Conservation (phyloP, 306 rosid genomes). For the Sicyos baderoa region DNA sequence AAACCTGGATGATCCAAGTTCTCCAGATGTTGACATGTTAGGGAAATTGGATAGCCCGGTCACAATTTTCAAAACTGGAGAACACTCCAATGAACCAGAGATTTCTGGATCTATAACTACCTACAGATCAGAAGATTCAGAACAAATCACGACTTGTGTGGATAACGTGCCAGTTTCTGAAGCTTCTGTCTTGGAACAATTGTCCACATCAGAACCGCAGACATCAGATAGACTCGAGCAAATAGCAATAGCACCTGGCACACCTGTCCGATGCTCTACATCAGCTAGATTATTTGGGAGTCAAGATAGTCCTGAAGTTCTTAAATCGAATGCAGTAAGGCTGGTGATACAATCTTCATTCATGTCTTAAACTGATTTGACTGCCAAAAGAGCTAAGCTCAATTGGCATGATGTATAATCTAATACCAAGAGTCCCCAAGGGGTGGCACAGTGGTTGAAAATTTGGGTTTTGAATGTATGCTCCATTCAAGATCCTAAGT, state of each 20-base stretch:
- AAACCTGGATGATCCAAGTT: constrained; percentile 3
- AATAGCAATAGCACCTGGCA: constrained; percentile 44
- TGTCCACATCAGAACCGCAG: constrained; percentile 24
- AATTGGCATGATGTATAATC: too few relatives aligned
- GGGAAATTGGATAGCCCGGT: background rate
- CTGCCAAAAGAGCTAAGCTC: too few relatives aligned
- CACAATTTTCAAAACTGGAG: constrained; percentile 12
- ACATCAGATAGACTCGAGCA: constrained; percentile 27
- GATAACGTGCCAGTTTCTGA: constrained; percentile 7
- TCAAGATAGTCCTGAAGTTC: constrained; percentile 31
- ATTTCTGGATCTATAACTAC: constrained; percentile 17
- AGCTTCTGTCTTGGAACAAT: constrained; percentile 16
- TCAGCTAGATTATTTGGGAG: constrained; percentile 27
- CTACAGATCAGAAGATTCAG: constrained; percentile 23
- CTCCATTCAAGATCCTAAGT: too few relatives aligned
- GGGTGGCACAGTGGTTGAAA: too few relatives aligned
- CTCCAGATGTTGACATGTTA: background rate
- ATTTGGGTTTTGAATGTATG: too few relatives aligned
- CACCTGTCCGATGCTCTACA: constrained; percentile 37
- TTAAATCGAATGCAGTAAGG: constrained; percentile 21
- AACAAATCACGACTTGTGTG: background rate
- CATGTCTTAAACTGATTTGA: constrained; percentile 21
- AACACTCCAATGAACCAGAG: constrained; percentile 24
- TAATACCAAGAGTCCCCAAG: too few relatives aligned
- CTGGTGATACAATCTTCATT: constrained; percentile 27